phyloP scores from a whole-genome alignment of 1,284 basidiomycete genomes.

The Tilletiaria anomala region DNA sequence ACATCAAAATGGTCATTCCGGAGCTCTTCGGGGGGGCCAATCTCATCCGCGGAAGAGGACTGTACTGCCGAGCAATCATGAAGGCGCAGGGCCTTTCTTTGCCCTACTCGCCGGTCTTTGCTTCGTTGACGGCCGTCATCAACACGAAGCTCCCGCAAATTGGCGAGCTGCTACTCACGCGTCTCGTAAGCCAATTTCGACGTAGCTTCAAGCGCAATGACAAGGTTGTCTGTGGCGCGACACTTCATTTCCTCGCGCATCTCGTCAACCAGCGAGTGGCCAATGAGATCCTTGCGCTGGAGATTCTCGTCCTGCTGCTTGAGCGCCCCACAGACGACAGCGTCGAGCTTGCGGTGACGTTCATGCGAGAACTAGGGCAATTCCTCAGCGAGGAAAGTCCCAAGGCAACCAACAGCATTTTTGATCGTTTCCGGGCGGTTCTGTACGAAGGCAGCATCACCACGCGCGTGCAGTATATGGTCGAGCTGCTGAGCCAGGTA shows the following conservation, averaged over 20 bases:
- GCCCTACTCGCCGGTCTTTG: slow-evolving; percentile 94
- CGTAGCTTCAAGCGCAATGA: slow-evolving; percentile 92
- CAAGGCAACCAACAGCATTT: slow-evolving; percentile 81
- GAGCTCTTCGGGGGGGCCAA: slow-evolving; percentile 46
- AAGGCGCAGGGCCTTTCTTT: slow-evolving; percentile 91
- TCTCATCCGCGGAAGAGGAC: slow-evolving; percentile 33
- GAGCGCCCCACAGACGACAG: slow-evolving; percentile 94
- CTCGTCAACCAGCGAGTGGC: slow-evolving; percentile 91
- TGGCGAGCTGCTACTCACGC: slow-evolving; percentile 74
- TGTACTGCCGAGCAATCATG: slow-evolving; percentile 66
- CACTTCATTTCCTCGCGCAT: slow-evolving; percentile 89
- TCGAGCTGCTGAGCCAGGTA: slow-evolving; percentile 63
- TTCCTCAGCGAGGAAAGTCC: slow-evolving; percentile 87
- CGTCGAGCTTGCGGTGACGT: slow-evolving; percentile 93
- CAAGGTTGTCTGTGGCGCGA: slow-evolving; percentile 89
- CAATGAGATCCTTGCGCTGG: slow-evolving; percentile 82
- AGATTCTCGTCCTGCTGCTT: slow-evolving; percentile 83
- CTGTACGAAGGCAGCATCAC: slow-evolving; percentile 88
- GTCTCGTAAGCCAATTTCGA: slow-evolving; percentile 87
- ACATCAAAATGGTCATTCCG: slow-evolving; percentile 92
- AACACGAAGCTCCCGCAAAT: slow-evolving; percentile 95
- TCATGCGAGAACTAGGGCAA: slow-evolving; percentile 91
- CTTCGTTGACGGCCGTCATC: slow-evolving; percentile 80
- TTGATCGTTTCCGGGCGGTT: slow-evolving; percentile 88
- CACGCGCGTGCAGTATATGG: slow-evolving; percentile 97